Conservation (phyloP, 129 eudicot genomes). For the Lonicera japonica region DNA sequence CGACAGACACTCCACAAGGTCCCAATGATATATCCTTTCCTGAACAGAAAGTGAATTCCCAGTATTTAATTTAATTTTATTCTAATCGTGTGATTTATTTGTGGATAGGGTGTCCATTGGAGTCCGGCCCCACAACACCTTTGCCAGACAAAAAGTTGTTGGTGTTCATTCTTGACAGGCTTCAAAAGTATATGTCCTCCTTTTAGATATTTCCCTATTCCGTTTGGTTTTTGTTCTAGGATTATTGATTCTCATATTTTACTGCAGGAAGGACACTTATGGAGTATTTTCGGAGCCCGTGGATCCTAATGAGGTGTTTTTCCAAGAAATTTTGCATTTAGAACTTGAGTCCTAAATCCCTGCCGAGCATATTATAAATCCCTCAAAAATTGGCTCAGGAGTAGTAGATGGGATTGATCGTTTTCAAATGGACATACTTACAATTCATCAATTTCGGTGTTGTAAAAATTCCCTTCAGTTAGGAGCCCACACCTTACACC, state of each 20-base stretch:
- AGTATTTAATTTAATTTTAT: slow-evolving; percentile 23
- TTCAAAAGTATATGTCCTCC: slow-evolving; percentile 74
- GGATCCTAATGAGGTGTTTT: slow-evolving; percentile 75
- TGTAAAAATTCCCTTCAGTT: no score
- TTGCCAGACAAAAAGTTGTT: slow-evolving; percentile 95
- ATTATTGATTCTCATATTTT: slow-evolving; percentile 8
- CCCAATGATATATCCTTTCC: slow-evolving; percentile 21
- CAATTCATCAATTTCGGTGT: no score
- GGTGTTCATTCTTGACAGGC: slow-evolving; percentile 92
- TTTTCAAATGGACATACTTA: no score
- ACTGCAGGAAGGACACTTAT: slow-evolving; percentile 89
- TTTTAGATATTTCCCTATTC: slow-evolving; percentile 15
- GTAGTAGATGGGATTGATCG: no score
- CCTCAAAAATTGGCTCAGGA: no score
- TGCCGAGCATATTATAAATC: no score
- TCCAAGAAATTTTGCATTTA: neutral
- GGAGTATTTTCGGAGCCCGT: slow-evolving; percentile 93
- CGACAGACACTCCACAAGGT: slow-evolving; percentile 74
- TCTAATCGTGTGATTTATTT: slow-evolving; percentile 25
- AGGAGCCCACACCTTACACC: slow-evolving; percentile 4
- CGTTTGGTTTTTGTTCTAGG: slow-evolving; percentile 18
- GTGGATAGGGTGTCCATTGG: slow-evolving; percentile 81
- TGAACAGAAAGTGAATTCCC: slow-evolving; percentile 18
- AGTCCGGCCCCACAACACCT: slow-evolving; percentile 87
- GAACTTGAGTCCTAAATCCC: neutral